phyloP scores from a whole-genome alignment of 2,329 filamentous ascomycete species.

The Diaporthe vaccinii region DNA sequence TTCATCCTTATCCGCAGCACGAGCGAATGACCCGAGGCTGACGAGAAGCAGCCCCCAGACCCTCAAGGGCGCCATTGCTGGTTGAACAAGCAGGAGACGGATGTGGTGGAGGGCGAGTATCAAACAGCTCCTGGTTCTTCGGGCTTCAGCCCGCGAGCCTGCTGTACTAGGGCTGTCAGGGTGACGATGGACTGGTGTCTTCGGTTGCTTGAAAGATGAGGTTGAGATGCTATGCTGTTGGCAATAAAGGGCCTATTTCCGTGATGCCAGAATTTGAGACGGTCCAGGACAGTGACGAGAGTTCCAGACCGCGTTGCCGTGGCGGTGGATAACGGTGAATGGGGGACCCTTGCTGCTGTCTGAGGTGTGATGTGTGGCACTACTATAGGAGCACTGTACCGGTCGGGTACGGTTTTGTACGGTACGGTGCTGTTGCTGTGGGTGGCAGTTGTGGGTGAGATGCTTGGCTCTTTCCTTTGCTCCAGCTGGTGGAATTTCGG shows the following conservation, averaged over 20 bases:
- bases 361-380: background rate
- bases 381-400: background rate
- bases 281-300: constrained; percentile 7
- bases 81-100: background rate
- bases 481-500: background rate
- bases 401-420: background rate
- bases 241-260: background rate
- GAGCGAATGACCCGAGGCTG: constrained; percentile 32
- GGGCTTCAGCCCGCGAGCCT: constrained; percentile 17
- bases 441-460: background rate
- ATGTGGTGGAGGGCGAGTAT: background rate
- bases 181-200: background rate
- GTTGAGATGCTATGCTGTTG: background rate
- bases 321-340: constrained; percentile 5
- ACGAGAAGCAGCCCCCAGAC: constrained; percentile 39
- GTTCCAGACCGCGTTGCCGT: constrained; percentile 28
- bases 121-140: background rate
- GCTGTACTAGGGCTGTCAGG: background rate
- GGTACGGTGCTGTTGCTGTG: background rate
- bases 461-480: background rate
- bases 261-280: constrained; percentile 12
- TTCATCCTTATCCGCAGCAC: constrained; percentile 27
- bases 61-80: constrained; percentile 38
- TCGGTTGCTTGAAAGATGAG: background rate
- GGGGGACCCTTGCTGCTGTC: constrained; percentile 8